Evolutionary conservation across 345 rosid genomes (phyloP), one percentile per base, ranked within the genome.

Genomic region (Eutrema heterophyllum): DNA sequence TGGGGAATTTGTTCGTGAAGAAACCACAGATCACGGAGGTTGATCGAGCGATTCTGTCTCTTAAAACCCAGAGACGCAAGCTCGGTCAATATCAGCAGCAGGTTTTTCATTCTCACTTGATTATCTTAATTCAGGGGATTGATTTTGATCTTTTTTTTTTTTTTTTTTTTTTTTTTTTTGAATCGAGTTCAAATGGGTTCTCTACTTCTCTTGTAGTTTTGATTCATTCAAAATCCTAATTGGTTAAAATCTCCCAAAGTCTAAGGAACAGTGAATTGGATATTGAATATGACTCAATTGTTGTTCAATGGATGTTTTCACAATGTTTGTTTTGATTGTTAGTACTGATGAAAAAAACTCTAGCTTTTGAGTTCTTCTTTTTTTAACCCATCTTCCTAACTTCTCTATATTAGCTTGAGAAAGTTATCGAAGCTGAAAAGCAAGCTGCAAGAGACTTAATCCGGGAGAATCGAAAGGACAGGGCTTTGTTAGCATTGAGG

Each of bases 1-100:
- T 95, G 98, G 99, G 99, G 45, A 95, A 95, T 71, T n/a, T 95
- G 60, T 88, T 92, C 54, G 97, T 85, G 83, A 95, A 95, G 91
- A 95, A 86, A 79, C 97, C 98, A 14, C 89, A 95, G 83, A 86
- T 95, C 84, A 95, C 99, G 7, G 96, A 92, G 7, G 96, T 95
- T 18, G 99, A 95, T 80, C 86, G 85, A 60, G 99, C 97, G 38
- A 92, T 90, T 73, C 98, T 95, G n/a, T 88, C 97, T 61, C 97
- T 92, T 74, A 95, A 95, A 83, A 92, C 98, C 68, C 96, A 92
- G 73, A 81, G 98, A 53, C 97, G 99, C 76, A 95, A 95, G 85
- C 97, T 95, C 46, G 99, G 74, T 11, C 87, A 88, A 45, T 90
- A 90, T 53, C 99, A 95, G 78, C 97, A 79, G 40, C 87, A 88